A percentile compares a stretch with the other conserved stretches of the same genome.
Conservation (phyloP, 1,284 basidiomycete genomes). For the Gomphus bonarii region DNA sequence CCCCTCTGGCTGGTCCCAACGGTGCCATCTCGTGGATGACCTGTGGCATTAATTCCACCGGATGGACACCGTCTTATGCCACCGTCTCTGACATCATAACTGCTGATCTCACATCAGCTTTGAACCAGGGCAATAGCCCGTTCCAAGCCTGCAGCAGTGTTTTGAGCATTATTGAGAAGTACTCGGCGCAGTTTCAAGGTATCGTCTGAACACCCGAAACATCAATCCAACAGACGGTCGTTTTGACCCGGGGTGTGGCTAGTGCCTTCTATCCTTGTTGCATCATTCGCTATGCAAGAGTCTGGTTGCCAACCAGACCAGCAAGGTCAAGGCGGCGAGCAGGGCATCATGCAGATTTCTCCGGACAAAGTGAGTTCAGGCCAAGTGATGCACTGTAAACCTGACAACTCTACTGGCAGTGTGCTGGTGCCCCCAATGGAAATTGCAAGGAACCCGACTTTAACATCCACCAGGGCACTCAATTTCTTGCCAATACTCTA, state of each 20-base stretch:
- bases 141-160: slow-evolving; percentile 56
- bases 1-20: slow-evolving; percentile 55
- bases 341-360: slow-evolving; percentile 82
- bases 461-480: slow-evolving; percentile 55
- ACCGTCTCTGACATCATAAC: slow-evolving; percentile 42
- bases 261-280: slow-evolving; percentile 67
- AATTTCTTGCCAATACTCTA: slow-evolving; percentile 49
- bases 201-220: slow-evolving; percentile 18
- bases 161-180: slow-evolving; percentile 50
- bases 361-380: slow-evolving; percentile 39
- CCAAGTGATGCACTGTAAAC: neutral
- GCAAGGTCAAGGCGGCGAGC: slow-evolving; percentile 70
- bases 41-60: slow-evolving; percentile 49
- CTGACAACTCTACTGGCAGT: slow-evolving; percentile 22
- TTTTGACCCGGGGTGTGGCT: neutral
- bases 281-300: slow-evolving; percentile 81
- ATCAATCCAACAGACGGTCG: neutral
- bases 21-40: slow-evolving; percentile 70
- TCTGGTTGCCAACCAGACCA: slow-evolving; percentile 58
- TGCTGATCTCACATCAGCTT: slow-evolving; percentile 38
- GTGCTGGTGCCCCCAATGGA: slow-evolving; percentile 48
- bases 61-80: slow-evolving; percentile 55
- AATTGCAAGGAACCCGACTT: slow-evolving; percentile 61
- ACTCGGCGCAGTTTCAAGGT: slow-evolving; percentile 40
- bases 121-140: slow-evolving; percentile 38